Base-by-base conservation (phyloP, 495 filamentous ascomycete genomes). In the Achaetomiella virescens region DNA sequence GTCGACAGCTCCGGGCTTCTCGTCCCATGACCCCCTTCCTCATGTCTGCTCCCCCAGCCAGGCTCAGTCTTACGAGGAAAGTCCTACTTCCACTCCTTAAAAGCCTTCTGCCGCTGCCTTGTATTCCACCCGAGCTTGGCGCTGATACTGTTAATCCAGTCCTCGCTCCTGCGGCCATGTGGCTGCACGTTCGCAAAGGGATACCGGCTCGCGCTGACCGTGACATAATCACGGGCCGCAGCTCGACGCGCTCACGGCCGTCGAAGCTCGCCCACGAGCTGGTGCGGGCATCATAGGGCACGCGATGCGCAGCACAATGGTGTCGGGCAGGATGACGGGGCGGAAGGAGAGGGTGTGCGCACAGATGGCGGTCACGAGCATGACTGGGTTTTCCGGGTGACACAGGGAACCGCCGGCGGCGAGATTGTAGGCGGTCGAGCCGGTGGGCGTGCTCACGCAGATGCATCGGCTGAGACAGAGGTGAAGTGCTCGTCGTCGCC, bases 181-280 rank as follows among this genome's bases (percentile, higher is more conserved):
- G 86, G 83, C 71, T 92, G 78, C 1, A 98, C 89, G 54, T 85
- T 89, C 5, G 93, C 90, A 73, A 97, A 98, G 0, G 93, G 93
- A 64, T 90, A 98, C 57, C 92, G 78, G 18, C 85, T 90, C 3
- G 95, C 95, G 45, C 88, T 91, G 43, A 98, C 90, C 0, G 92
- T 97, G 25, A 97, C 90, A 67, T 97, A 97, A 72, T 98, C 93
- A 8, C 93, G 0, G 90, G 89, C 41, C 77, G 73, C 53, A 98
- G 73, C 74, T 97, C 93, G 40, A 96, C 74, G 59, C 90, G 83
- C 70, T 95, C 89, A 65, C 90, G 83, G 10, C 93, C 93, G 67
- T 98, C 93, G 72, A 98, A 98, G 68, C 90, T 95, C 36, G 91
- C 95, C 95, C 95, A 98, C 45, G 86, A 90, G 58, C 82, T 85